Conservation (phyloP, 1,284 basidiomycete genomes). For the Ganoderma lucidum region DNA sequence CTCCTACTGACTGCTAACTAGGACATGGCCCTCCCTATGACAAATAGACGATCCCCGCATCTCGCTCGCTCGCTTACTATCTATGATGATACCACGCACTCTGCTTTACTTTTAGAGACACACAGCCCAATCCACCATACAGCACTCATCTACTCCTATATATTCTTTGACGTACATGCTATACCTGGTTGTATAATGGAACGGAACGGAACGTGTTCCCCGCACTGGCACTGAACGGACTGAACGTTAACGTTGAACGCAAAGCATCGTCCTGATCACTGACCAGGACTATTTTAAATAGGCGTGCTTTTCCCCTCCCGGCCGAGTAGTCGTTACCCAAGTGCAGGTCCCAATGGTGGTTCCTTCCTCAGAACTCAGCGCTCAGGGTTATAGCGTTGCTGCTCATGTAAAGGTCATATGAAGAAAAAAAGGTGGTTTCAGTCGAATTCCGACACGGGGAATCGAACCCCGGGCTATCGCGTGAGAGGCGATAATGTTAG, state of each 20-base stretch:
- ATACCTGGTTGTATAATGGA: neutral
- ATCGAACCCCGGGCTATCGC: constrained; percentile 10
- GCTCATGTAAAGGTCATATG: too few species aligned
- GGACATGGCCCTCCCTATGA: neutral
- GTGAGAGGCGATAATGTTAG: constrained; percentile 10
- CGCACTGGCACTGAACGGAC: neutral
- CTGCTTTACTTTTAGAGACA: neutral
- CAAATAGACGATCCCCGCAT: neutral
- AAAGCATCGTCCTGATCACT: too few species aligned
- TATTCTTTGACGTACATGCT: neutral
- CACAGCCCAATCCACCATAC: neutral
- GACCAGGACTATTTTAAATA: too few species aligned
- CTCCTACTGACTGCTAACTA: neutral
- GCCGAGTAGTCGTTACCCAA: too few species aligned
- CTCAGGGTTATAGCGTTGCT: too few species aligned
- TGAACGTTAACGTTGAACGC: too few species aligned
- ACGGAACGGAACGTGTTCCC: neutral
- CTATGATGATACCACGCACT: neutral
- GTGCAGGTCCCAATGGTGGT: too few species aligned
- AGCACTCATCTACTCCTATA: neutral
- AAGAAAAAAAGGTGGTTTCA: too few species aligned
- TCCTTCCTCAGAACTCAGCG: too few species aligned
- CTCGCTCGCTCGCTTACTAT: neutral
- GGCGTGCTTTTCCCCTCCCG: too few species aligned
- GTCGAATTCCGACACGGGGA: constrained; percentile 1